Percentiles rank a stretch among this genome's conserved stretches.
These are phyloP conservation scores for Avena atlantica DNA, from an alignment of 176 grass and related monocot genomes.

Conservation along the genomic window DNA sequence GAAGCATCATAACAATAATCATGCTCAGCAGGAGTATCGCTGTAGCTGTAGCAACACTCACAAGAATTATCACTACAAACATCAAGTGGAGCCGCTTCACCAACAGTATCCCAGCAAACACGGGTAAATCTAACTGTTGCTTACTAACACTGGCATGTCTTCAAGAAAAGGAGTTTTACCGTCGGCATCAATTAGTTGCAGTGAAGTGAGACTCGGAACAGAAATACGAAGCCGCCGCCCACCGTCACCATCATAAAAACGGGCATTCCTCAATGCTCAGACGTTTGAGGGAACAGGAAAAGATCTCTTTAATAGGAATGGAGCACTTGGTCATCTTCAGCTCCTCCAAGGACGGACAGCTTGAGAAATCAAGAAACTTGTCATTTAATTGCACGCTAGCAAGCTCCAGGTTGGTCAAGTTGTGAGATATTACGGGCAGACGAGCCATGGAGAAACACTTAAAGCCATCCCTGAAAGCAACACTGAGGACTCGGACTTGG, in stretches of 20 bases:
- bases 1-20: background rate
- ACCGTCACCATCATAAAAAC: background rate
- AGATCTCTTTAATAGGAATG: background rate
- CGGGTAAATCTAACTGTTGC: background rate
- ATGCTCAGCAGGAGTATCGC: background rate
- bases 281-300: background rate
- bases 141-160: conserved; percentile 20
- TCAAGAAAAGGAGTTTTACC: background rate
- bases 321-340: background rate
- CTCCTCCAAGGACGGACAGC: background rate
- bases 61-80: background rate
- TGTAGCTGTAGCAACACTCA: background rate
- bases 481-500: background rate
- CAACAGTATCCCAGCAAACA: background rate
- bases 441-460: no score
- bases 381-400: background rate
- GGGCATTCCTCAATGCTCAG: background rate
- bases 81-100: background rate
- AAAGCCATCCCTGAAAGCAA: background rate
- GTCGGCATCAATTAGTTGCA: fast-evolving
- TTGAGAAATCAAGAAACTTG: background rate
- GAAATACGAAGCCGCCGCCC: background rate
- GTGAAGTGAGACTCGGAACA: background rate
- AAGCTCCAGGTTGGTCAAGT: background rate
- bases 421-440: background rate